These are phyloP conservation scores for Botrytis hyacinthi DNA, from an alignment of 2,329 filamentous ascomycete species.

Conservation along the genomic window DNA sequence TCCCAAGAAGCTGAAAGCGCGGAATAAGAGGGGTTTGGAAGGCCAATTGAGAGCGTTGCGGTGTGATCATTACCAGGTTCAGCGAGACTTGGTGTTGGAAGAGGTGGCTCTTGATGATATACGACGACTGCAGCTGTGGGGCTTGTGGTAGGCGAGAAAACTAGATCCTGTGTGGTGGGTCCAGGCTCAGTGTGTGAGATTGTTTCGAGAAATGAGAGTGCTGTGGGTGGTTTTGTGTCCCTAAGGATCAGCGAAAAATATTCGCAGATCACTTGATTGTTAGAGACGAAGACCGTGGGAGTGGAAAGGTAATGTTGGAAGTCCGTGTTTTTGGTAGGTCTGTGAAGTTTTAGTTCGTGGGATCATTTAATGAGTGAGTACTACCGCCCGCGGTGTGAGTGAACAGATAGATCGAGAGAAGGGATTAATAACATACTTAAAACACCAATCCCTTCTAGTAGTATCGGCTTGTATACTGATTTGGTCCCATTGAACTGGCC, in stretches of 20 bases:
- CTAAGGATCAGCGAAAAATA: background rate
- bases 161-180: background rate
- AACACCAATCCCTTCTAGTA: slow-evolving; percentile 3
- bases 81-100: background rate
- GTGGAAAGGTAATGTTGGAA: background rate
- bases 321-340: background rate
- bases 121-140: background rate
- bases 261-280: background rate
- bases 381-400: background rate
- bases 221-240: background rate
- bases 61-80: background rate
- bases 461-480: slow-evolving; percentile 3
- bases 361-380: background rate
- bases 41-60: background rate
- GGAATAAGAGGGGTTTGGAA: background rate
- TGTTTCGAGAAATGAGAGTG: background rate
- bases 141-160: background rate
- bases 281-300: background rate
- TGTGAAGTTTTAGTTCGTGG: background rate
- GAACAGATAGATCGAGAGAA: background rate
- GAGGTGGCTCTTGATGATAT: background rate
- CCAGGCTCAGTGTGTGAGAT: background rate
- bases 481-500: slow-evolving; percentile 7
- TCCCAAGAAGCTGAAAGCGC: background rate
- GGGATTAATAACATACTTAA: background rate